Percentiles rank a stretch among this genome's conserved stretches.
phyloP scores from a whole-genome alignment of 495 filamentous ascomycete species.

The Hypoxylon lienhwacheense region DNA sequence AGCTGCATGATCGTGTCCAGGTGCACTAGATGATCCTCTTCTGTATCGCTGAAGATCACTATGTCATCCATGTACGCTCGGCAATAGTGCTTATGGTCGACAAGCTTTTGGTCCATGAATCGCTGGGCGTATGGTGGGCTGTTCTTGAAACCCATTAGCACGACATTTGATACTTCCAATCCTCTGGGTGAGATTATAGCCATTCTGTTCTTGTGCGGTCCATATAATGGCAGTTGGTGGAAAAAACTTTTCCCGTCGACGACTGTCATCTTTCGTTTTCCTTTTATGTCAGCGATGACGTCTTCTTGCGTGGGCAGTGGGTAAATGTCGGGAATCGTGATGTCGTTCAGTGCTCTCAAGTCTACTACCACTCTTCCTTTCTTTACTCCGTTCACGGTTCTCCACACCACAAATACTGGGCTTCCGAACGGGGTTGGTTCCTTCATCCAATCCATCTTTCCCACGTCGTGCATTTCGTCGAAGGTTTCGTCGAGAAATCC shows the following conservation, averaged over 20 bases:
- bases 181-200: slow-evolving; percentile 1
- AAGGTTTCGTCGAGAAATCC: neutral
- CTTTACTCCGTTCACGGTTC: neutral
- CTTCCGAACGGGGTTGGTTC: neutral
- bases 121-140: neutral
- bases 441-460: neutral
- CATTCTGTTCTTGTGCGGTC: neutral
- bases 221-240: slow-evolving; percentile 1
- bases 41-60: neutral
- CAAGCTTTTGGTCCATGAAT: slow-evolving; percentile 11
- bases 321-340: neutral
- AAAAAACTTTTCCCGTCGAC: no score
- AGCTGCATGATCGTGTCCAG: neutral
- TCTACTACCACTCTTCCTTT: slow-evolving; percentile 5
- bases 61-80: slow-evolving; percentile 5
- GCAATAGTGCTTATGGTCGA: neutral
- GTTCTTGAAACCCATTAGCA: slow-evolving; percentile 9
- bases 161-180: slow-evolving; percentile 9
- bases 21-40: neutral
- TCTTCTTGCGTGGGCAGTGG: neutral
- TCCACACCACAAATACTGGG: neutral
- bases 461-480: neutral
- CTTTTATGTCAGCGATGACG: neutral
- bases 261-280: neutral
- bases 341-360: neutral